Evolutionary conservation across 2,329 filamentous ascomycete genomes (phyloP).

Genomic region (Penicillium concentricum): DNA sequence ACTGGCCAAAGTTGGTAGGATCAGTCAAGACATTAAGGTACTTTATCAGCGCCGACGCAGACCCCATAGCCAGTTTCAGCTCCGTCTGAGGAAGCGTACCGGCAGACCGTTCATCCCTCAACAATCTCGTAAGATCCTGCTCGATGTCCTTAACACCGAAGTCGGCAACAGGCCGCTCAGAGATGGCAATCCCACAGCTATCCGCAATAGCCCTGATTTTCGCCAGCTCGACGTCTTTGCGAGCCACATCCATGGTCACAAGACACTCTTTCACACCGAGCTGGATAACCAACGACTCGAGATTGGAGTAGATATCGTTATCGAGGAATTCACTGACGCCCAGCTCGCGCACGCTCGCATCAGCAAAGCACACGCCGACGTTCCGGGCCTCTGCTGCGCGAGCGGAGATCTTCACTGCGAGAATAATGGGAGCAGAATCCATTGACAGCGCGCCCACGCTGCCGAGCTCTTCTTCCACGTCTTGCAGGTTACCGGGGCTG

Average conservation of each 20-base stretch:
- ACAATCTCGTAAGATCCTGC: slow-evolving; percentile 81
- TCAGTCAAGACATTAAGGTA: slow-evolving; percentile 91
- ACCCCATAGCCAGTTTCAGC: slow-evolving; percentile 92
- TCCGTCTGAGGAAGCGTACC: slow-evolving; percentile 84
- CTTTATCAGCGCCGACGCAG: slow-evolving; percentile 88
- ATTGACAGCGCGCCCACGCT: slow-evolving; percentile 58
- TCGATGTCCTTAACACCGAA: slow-evolving; percentile 92
- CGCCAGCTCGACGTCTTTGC: slow-evolving; percentile 82
- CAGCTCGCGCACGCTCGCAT: slow-evolving; percentile 91
- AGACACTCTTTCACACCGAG: slow-evolving; percentile 93
- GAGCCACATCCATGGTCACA: slow-evolving; percentile 72
- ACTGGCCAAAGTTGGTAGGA: slow-evolving; percentile 92
- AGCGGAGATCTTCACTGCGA: slow-evolving; percentile 90
- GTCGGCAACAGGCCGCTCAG: slow-evolving; percentile 72
- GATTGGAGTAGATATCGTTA: slow-evolving; percentile 97
- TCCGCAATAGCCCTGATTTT: slow-evolving; percentile 89
- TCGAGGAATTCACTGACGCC: slow-evolving; percentile 98
- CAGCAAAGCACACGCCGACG: slow-evolving; percentile 95
- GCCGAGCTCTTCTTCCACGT: slow-evolving; percentile 93
- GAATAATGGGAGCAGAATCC: slow-evolving; percentile 87
- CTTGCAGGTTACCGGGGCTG: slow-evolving; percentile 92
- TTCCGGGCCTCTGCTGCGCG: slow-evolving; percentile 80
- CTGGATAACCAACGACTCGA: slow-evolving; percentile 93
- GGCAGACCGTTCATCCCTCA: slow-evolving; percentile 80
- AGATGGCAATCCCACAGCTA: slow-evolving; percentile 85